A percentile compares a stretch with the other conserved stretches of the same genome.
Evolutionary conservation across 1,284 basidiomycete genomes (phyloP).

Genomic region (Albatrellus sp.): DNA sequence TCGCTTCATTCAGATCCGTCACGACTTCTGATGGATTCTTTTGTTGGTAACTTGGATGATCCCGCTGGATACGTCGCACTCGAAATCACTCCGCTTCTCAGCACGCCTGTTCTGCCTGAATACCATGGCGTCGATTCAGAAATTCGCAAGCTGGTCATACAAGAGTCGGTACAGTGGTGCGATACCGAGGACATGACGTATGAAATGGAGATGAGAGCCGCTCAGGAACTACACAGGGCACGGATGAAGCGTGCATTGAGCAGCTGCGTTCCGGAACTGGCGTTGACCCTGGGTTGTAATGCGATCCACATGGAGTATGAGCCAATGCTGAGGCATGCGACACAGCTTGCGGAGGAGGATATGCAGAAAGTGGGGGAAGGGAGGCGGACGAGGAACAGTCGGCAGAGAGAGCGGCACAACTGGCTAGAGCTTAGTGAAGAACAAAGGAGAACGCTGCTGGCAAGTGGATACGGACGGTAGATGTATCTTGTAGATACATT

Average conservation of each 20-base stretch:
- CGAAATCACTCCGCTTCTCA: not conserved
- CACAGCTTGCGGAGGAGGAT: conserved; percentile 25
- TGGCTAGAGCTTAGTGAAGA: conserved; percentile 27
- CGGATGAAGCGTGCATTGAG: conserved; percentile 31
- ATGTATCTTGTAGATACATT: conserved; percentile 5
- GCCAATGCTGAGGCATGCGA: conserved; percentile 59
- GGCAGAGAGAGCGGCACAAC: conserved; percentile 26
- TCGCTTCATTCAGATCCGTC: not conserved
- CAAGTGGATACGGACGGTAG: conserved; percentile 11
- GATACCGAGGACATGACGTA: conserved; percentile 6
- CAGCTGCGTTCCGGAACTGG: conserved; percentile 22
- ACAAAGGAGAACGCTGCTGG: conserved; percentile 21
- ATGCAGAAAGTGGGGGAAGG: conserved; percentile 20
- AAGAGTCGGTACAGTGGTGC: not conserved
- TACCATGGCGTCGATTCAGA: not conserved
- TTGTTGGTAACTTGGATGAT: not conserved
- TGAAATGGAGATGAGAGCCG: not conserved
- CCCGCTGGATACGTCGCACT: not conserved
- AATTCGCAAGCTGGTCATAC: no score
- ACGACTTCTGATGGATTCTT: not conserved
- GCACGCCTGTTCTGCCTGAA: not conserved
- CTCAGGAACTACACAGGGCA: conserved; percentile 25
- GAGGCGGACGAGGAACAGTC: conserved; percentile 46
- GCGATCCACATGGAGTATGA: conserved; percentile 57
- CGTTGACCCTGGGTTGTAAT: conserved; percentile 14